Evolutionary conservation across 345 rosid genomes (phyloP).

Genomic region (Arabidopsis suecica): DNA sequence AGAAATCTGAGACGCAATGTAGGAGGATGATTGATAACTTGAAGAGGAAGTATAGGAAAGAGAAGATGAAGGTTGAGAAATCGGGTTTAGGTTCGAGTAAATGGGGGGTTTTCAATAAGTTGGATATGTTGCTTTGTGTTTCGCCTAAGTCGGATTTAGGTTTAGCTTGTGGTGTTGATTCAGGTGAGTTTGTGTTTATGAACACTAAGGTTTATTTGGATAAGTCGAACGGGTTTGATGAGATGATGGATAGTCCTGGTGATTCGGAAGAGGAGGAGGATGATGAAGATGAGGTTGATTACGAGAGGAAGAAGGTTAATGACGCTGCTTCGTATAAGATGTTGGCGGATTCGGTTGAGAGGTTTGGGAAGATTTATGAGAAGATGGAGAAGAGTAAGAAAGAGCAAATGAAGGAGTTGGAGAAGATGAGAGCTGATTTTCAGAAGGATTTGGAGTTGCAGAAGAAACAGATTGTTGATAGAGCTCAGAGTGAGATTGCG

Average conservation of each 20-base stretch:
- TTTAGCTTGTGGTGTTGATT: slow-evolving; percentile 90
- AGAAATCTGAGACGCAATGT: slow-evolving; percentile 84
- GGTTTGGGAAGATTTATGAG: slow-evolving; percentile 84
- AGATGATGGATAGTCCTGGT: slow-evolving; percentile 91
- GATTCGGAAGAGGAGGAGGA: slow-evolving; percentile 61
- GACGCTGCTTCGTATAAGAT: slow-evolving; percentile 69
- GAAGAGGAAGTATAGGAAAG: slow-evolving; percentile 96
- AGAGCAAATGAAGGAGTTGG: slow-evolving; percentile 86
- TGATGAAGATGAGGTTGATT: slow-evolving; percentile 67
- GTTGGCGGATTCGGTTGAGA: slow-evolving; percentile 86
- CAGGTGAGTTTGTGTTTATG: slow-evolving; percentile 82
- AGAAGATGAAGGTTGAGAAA: slow-evolving; percentile 63
- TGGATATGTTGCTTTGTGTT: slow-evolving; percentile 75
- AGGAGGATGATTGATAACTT: slow-evolving; percentile 82
- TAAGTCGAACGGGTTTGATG: slow-evolving; percentile 79
- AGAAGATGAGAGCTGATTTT: slow-evolving; percentile 95
- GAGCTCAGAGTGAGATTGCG: slow-evolving; percentile 82
- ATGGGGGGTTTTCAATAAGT: slow-evolving; percentile 86
- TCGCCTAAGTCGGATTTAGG: slow-evolving; percentile 72
- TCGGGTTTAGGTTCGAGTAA: slow-evolving; percentile 55
- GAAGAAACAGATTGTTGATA: slow-evolving; percentile 84
- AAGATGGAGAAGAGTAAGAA: slow-evolving; percentile 84
- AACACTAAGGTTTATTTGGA: slow-evolving; percentile 67
- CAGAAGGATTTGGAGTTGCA: slow-evolving; percentile 89
- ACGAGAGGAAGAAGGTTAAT: slow-evolving; percentile 64